Percentiles rank a stretch among this genome's conserved stretches.
Evolutionary conservation across 352 stramenopile species (phyloP).

Genomic region (Phytophthora syringae): DNA sequence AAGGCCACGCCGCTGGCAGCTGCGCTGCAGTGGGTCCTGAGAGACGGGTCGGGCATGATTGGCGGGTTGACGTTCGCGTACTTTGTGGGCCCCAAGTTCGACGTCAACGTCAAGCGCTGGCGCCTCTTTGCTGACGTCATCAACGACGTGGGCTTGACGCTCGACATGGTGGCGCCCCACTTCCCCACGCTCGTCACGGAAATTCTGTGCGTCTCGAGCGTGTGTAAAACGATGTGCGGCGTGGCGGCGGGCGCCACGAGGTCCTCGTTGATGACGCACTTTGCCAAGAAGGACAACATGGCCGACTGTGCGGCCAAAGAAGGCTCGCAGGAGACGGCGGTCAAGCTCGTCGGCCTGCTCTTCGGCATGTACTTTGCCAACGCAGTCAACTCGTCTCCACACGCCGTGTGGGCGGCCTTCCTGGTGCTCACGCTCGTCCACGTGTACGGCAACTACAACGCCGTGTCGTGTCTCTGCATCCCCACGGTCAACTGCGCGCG

Average conservation of each 20-base stretch:
- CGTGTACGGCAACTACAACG: conserved; percentile 95
- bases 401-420: conserved; percentile 92
- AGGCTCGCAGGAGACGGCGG: conserved; percentile 95
- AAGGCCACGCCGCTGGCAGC: conserved; percentile 72
- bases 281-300: conserved; percentile 88
- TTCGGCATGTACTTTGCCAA: conserved; percentile 89
- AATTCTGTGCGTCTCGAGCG: conserved; percentile 83
- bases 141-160: conserved; percentile 95
- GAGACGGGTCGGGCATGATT: conserved; percentile 86
- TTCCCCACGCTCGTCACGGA: conserved; percentile 73
- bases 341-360: conserved; percentile 94
- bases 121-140: conserved; percentile 96
- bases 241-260: conserved; percentile 94
- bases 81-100: conserved; percentile 88
- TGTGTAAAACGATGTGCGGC: conserved; percentile 96
- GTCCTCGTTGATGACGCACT: conserved; percentile 91
- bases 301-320: conserved; percentile 96
- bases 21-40: conserved; percentile 80
- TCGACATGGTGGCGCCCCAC: conserved; percentile 85
- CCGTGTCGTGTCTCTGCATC: conserved; percentile 89
- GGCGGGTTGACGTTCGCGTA: conserved; percentile 96
- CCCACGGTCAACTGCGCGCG: conserved; percentile 88
- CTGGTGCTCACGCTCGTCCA: conserved; percentile 92
- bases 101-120: conserved; percentile 97
- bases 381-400: conserved; percentile 65